Percentiles rank a stretch among this genome's conserved stretches.
phyloP scores from a whole-genome alignment of 495 filamentous ascomycete genomes.

The Entonaema liquescens region DNA sequence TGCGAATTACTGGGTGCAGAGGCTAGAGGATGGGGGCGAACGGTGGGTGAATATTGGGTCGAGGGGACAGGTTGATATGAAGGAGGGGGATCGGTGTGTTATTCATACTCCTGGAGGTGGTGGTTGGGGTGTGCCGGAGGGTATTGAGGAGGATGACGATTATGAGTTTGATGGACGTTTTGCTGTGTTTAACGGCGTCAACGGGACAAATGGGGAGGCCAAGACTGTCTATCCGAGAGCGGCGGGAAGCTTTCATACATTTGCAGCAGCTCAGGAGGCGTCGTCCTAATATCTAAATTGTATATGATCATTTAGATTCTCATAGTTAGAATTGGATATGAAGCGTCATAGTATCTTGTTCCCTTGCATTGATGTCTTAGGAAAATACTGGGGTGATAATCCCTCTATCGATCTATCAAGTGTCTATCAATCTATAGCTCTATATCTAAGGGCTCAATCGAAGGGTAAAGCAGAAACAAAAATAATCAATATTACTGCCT shows the following conservation, averaged over 20 bases:
- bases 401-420: not conserved
- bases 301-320: not conserved
- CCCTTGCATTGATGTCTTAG: not conserved
- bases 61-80: slow-evolving; percentile 91
- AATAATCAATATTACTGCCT: slow-evolving; percentile 21
- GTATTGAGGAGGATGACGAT: slow-evolving; percentile 9
- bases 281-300: slow-evolving; percentile 6
- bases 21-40: slow-evolving; percentile 52
- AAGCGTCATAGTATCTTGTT: not conserved
- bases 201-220: slow-evolving; percentile 14
- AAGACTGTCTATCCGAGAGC: slow-evolving; percentile 29
- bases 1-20: slow-evolving; percentile 80
- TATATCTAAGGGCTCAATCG: not conserved
- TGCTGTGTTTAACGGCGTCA: slow-evolving; percentile 4
- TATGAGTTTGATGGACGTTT: not conserved
- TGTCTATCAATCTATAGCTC: not conserved
- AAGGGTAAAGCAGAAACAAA: not conserved
- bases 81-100: slow-evolving; percentile 85
- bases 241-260: slow-evolving; percentile 25
- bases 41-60: slow-evolving; percentile 83
- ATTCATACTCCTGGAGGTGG: slow-evolving; percentile 75
- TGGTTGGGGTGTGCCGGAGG: slow-evolving; percentile 65
- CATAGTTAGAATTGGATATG: not conserved
- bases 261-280: slow-evolving; percentile 26
- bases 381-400: not conserved